Base-by-base conservation (phyloP, 2,329 filamentous ascomycete genomes). In the Epichloe glyceriae region DNA sequence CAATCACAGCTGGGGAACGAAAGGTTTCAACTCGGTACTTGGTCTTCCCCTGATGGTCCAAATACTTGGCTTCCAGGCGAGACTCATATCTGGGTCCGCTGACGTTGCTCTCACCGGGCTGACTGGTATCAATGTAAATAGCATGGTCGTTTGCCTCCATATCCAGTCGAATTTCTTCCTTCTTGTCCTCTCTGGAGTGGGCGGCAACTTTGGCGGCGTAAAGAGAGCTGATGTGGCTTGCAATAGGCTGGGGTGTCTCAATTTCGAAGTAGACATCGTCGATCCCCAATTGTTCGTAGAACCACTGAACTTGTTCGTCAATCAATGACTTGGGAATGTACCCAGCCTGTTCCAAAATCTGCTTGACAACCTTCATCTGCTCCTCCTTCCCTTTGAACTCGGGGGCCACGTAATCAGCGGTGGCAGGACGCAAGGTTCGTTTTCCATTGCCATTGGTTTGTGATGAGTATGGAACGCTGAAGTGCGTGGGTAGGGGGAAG, bases 191-290 rank as follows among this genome's bases (percentile, higher is more conserved):
- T 52, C 93, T 83, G 37, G 91, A 88, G 65, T 87, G 93, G 8
- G 93, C 90, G 38, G 93, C 93, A 45, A 97, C 83, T 73, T 97
- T 97, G 66, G 91, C 93, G 50, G 93, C 93, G 65, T 97, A 98
- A 46, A 98, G 80, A 11, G 91, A 96, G 54, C 91, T 91, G 64
- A 98, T 90, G 66, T 96, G 89, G 67, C 85, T 94, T 59, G 89
- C 86, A 63, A 98, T 94, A 52, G 88, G 88, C 51, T 87, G 82
- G 17, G 86, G 85, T 4, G 78, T 80, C 73, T 96, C 90, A 57
- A 91, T 89, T 65, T 90, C 83, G 73, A 97, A 97, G 75, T 96
- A 97, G 70, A 95, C 91, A 75, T 96, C 93, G 63, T 98, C 93
- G 61, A 98, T 98, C 60, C 93, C 93, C 22, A 98, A 81, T 68